Evolutionary conservation across 192 early-diverging fungal species (phyloP).

Genomic region (Dispira simplex): DNA sequence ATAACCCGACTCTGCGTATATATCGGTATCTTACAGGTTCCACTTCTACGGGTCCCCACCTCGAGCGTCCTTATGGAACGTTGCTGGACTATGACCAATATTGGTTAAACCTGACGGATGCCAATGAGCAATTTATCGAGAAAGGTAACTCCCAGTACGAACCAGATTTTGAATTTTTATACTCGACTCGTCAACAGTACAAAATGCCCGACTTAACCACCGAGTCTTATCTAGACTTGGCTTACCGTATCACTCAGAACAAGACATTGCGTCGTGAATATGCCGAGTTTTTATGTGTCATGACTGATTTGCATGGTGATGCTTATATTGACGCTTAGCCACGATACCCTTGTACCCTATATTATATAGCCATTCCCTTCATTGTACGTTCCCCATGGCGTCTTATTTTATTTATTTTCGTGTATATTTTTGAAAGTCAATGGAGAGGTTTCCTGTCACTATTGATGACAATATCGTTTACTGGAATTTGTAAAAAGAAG

Average conservation of each 20-base stretch:
- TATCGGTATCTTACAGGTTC: constrained; percentile 24
- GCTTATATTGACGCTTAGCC: no score
- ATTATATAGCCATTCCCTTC: no score
- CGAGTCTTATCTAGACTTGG: constrained; percentile 5
- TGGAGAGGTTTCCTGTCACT: no score
- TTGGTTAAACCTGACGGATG: constrained; percentile 19
- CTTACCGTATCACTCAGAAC: constrained; percentile 6
- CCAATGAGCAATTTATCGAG: constrained; percentile 14
- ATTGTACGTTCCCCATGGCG: no score
- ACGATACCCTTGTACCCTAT: no score
- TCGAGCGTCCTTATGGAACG: constrained; percentile 15
- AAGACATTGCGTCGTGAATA: constrained; percentile 1
- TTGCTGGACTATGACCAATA: constrained; percentile 28
- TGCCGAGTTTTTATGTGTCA: constrained; percentile 8
- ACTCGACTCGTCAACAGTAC: constrained; percentile 7
- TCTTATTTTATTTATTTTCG: no score
- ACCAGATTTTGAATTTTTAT: neutral
- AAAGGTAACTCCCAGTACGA: neutral
- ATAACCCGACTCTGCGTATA: constrained; percentile 43
- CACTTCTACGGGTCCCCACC: neutral
- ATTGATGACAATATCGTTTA: no score
- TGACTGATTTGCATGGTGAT: neutral
- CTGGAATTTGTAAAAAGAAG: no score
- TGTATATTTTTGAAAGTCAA: no score
- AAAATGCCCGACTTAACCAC: constrained; percentile 4